These are phyloP conservation scores for Myriangium duriaei DNA, from an alignment of 2,329 filamentous ascomycete genomes.

Conservation along the genomic window DNA sequence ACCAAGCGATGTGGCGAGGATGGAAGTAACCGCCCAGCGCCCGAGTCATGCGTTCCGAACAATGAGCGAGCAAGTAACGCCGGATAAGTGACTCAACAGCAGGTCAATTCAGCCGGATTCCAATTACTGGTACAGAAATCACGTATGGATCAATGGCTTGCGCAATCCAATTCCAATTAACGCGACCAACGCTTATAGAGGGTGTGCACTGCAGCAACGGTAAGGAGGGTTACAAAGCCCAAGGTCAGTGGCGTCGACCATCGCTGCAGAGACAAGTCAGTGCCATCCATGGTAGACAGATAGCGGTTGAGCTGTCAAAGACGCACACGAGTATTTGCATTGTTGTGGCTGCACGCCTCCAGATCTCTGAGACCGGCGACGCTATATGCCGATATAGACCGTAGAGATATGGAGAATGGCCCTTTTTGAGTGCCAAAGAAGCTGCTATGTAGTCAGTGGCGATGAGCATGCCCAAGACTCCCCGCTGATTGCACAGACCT, in stretches of 20 bases:
- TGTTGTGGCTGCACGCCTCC: neutral
- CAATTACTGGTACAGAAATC: no score
- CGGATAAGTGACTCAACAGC: no score
- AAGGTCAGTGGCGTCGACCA: slow-evolving; percentile 7
- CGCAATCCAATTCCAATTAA: no score
- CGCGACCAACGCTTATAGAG: slow-evolving; percentile 2
- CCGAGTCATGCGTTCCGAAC: no score
- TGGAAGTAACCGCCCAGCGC: no score
- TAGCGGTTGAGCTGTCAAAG: slow-evolving; percentile 2
- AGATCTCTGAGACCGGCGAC: slow-evolving; percentile 13
- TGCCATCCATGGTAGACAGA: neutral
- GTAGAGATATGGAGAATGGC: slow-evolving; percentile 47
- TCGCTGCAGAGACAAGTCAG: slow-evolving; percentile 2
- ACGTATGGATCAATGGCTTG: no score
- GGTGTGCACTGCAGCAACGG: slow-evolving; percentile 3
- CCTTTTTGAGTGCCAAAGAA: slow-evolving; percentile 67
- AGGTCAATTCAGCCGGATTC: no score
- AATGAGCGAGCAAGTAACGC: no score
- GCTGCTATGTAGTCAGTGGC: slow-evolving; percentile 31
- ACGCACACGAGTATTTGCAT: slow-evolving; percentile 9
- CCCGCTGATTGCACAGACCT: slow-evolving; percentile 42
- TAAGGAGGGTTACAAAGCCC: slow-evolving; percentile 1
- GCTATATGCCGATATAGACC: slow-evolving; percentile 38
- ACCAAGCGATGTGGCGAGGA: no score
- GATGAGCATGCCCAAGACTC: neutral